Conservation (phyloP, 2,329 filamentous ascomycete species). For the Trichoderma koningii region DNA sequence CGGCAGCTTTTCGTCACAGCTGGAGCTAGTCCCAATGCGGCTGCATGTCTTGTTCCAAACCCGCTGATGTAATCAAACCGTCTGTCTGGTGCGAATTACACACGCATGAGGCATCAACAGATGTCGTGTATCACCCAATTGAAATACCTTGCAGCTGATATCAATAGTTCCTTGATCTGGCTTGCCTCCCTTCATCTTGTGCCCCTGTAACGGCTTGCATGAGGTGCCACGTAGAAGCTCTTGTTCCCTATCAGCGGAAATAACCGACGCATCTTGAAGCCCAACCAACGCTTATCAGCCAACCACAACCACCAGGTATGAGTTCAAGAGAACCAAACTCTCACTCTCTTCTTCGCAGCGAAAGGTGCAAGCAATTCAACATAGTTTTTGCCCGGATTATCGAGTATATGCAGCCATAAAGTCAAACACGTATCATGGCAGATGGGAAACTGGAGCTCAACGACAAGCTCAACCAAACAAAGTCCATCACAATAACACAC, state of each 20-base stretch:
- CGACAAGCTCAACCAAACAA: background rate
- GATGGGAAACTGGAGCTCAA: background rate
- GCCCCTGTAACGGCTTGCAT: background rate
- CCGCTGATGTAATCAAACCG: background rate
- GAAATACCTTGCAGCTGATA: background rate
- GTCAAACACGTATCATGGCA: slow-evolving; percentile 3
- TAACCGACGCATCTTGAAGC: slow-evolving; percentile 6
- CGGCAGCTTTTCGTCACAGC: background rate
- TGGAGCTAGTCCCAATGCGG: background rate
- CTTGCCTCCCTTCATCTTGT: background rate
- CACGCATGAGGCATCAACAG: slow-evolving; percentile 16
- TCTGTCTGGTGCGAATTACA: background rate
- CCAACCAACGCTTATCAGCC: slow-evolving; percentile 3
- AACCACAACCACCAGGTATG: background rate
- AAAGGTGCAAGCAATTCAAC: background rate
- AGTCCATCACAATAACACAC: background rate
- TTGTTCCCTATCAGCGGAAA: slow-evolving; percentile 10
- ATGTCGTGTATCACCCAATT: background rate
- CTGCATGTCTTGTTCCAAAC: background rate
- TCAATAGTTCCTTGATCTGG: too few relatives aligned
- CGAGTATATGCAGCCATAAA: background rate
- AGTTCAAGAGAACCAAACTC: background rate
- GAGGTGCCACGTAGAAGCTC: slow-evolving; percentile 14
- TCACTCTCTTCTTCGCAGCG: background rate
- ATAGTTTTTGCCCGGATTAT: background rate